These are phyloP conservation scores for Xanthoceras sorbifolium DNA, from an alignment of 345 rosid genomes.

Conservation along the genomic window DNA sequence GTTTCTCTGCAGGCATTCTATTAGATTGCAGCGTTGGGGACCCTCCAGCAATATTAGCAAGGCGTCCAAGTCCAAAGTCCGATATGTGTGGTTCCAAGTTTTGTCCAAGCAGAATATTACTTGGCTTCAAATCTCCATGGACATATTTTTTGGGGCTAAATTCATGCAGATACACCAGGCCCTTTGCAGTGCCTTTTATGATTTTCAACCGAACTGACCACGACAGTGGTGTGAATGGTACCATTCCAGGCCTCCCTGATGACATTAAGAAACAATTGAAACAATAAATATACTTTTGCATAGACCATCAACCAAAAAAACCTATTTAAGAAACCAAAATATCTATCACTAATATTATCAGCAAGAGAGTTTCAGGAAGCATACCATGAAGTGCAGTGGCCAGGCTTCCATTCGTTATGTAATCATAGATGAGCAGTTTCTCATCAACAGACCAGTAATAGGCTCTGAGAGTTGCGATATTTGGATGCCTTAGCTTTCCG, in stretches of 20 bases:
- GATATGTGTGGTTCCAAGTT: slow-evolving; percentile 79
- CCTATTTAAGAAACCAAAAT: not conserved
- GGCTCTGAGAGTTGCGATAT: slow-evolving; percentile 81
- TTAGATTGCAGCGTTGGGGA: slow-evolving; percentile 72
- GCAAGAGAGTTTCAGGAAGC: slow-evolving; percentile 11
- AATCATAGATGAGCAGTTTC: slow-evolving; percentile 89
- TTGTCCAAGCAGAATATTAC: slow-evolving; percentile 79
- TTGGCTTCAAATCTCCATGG: slow-evolving; percentile 91
- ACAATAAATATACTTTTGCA: not conserved
- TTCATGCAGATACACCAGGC: slow-evolving; percentile 85
- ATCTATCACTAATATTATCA: not conserved
- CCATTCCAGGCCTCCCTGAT: slow-evolving; percentile 79
- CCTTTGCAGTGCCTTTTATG: slow-evolving; percentile 75
- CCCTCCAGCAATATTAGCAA: slow-evolving; percentile 91
- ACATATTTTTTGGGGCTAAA: slow-evolving; percentile 90
- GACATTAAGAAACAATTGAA: slow-evolving; percentile 12
- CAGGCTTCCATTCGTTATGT: slow-evolving; percentile 80
- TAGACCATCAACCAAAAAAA: not conserved
- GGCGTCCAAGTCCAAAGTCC: slow-evolving; percentile 86
- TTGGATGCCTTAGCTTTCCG: slow-evolving; percentile 90
- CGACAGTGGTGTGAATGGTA: slow-evolving; percentile 54
- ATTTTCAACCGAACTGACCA: slow-evolving; percentile 79
- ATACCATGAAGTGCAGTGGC: slow-evolving; percentile 85
- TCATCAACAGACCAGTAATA: slow-evolving; percentile 99
- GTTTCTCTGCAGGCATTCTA: slow-evolving; percentile 51